A percentile compares a stretch with the other conserved stretches of the same genome.
These are phyloP conservation scores for Triticum dicoccoides DNA, from an alignment of 176 grass and related monocot species.

Conservation along the genomic window DNA sequence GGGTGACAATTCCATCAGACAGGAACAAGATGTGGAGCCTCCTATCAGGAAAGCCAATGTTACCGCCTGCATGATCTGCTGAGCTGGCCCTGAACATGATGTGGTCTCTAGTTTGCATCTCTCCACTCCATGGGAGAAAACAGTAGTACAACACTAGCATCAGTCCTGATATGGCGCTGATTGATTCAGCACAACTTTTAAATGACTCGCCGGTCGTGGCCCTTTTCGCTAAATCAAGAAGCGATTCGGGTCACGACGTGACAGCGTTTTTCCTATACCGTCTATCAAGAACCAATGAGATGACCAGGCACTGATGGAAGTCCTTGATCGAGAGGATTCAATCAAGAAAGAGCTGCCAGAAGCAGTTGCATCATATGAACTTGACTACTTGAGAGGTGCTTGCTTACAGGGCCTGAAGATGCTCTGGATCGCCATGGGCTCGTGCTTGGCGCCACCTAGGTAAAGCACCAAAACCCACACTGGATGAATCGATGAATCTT, in stretches of 20 bases:
- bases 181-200: neutral
- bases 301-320: constrained; percentile 32
- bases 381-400: constrained; percentile 10
- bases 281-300: constrained; percentile 24
- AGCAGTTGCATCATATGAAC: constrained; percentile 25
- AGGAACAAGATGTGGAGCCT: neutral
- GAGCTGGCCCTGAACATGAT: neutral
- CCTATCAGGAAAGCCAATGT: constrained; percentile 15
- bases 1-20: constrained; percentile 2
- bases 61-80: neutral
- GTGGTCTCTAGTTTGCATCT: neutral
- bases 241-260: neutral
- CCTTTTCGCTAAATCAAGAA: constrained; percentile 11
- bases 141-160: neutral
- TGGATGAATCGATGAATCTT: neutral
- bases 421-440: constrained; percentile 28
- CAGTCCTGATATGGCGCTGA: neutral
- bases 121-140: neutral
- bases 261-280: constrained; percentile 25
- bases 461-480: constrained; percentile 19
- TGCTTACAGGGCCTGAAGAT: neutral
- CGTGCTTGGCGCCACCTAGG: constrained; percentile 33
- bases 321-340: constrained; percentile 8
- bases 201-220: neutral
- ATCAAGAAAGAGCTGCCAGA: constrained; percentile 23